Base-by-base conservation (phyloP, 495 filamentous ascomycete genomes). In the Hypoxylon intermedium region DNA sequence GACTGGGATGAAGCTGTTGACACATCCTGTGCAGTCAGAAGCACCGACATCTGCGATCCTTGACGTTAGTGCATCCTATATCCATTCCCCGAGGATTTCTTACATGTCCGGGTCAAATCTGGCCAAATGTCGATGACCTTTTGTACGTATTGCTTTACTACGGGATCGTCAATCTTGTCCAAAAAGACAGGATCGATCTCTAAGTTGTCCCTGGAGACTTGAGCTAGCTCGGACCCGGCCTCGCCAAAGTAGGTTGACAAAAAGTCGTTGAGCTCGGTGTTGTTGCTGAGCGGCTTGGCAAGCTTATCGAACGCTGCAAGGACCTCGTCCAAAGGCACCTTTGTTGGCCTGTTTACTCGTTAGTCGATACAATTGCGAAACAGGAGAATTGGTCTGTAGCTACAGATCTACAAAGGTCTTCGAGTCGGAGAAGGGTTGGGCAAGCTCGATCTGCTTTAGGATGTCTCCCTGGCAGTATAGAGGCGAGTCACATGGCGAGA, bases 371-470 rank as follows among this genome's bases (percentile, higher is more conserved):
- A 13, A 36, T 19, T 24, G 36, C 37, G 2, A 26, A 2, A 21
- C 28, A 11, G 0, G 0, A 7, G 2, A 5, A 31, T 15, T 3
- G 21, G 33, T 38, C n/a, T 2, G 43, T 9, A 69, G 68, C 72
- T 74, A 80, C 79, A 82, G 71, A 65, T 82, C 79, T 41, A 82
- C 79, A 44, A 79, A 82, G 19, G 77, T 80, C 70, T 82, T 82
- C 42, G 77, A 79, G 67, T 82, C 79, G 11, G 70, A 61, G 53
- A 82, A 82, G 18, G 79, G 79, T 7, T 51, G 69, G 5, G 79
- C 79, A 7, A 80, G 70, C 67, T 82, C 73, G 49, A 82, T 74
- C 19, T 75, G 73, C 43, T 75, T 73, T 13, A 82, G 67, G 30
- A 82, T 65, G 4, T 80, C 78, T 21, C 79, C 79, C 16, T 74